Base-by-base conservation (phyloP, 495 filamentous ascomycete species). In the Aspergillus cristatus region DNA sequence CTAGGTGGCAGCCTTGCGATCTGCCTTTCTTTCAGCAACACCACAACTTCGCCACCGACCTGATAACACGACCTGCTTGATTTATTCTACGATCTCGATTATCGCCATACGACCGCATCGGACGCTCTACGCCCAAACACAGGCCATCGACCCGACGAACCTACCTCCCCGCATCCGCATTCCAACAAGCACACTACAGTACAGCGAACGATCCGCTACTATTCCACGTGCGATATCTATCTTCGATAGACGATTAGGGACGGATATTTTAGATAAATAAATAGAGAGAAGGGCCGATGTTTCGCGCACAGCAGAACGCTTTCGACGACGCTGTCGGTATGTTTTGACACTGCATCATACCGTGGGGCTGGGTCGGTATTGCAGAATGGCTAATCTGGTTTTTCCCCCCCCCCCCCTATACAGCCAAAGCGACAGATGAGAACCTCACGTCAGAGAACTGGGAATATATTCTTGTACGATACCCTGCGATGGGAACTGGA, bases 361-460 rank as follows among this genome's bases (percentile, higher is more conserved):
- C n/a, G n/a, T n/a, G n/a, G n/a, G n/a, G n/a, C n/a, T n/a, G n/a
- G n/a, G n/a, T n/a, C n/a, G n/a, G n/a, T n/a, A n/a, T 33, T 18
- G 32, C 1, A 20, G 18, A 15, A 30, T 45, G 22, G 40, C 60
- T 63, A 42, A 68, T 45, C 3, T 13, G 3, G 38, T 7, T 32
- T 42, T 39, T 36, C 35, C 14, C 14, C 13, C 26, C n/a, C 5
- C 12, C n/a, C n/a, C n/a, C n/a, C n/a, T n/a, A 34, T 45, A 43
- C 46, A 98, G 91, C 84, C 65, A 96, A 94, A 76, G 89, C 93
- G 59, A 98, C 91, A 34, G 91, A 98, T 59, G 91, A 98, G 72
- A 98, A 94, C 58, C 76, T 96, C 54, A 97, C 91, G 7, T 84
- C 84, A 30, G 93, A 97, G 68, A 95, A 97, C 63, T 98, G 91